Evolutionary conservation across 106 monocot species (phyloP), one percentile per base, ranked within the genome.

Genomic region (Narthecium ossifragum): DNA sequence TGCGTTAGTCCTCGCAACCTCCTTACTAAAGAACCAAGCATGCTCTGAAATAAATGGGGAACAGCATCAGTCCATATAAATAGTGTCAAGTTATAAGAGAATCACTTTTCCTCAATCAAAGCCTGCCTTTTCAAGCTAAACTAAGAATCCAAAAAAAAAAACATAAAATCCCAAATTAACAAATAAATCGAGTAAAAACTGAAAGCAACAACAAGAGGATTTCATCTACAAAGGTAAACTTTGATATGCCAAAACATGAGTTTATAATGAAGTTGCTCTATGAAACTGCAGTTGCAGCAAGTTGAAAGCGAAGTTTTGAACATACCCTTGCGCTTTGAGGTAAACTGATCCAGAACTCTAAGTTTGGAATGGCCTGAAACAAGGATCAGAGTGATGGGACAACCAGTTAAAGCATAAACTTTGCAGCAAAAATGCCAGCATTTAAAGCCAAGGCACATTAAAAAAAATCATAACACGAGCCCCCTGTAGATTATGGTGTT

Each of bases 331-430:
- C 63, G 66, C 68, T 88, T 68, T 71, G 70, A 34, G 79, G 82
- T 67, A 85, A 62, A 80, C 74, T 72, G 31, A 75, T 50, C 93
- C 88, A 93, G 68, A 88, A 79, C 28, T 77, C 72, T 72, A 93
- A 57, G 65, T 93, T 82, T 31, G 93, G 93, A 45, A 93, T 74
- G 21, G 74, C 93, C 93, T 88, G 68, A 59, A 65, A 59, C 31
- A 50, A 23, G 39, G 9, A 24, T 43, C 17, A 43, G 43, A 43
- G 10, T 2, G 12, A 43, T 43, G 14, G 43, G n/a, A n/a, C n/a
- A n/a, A n/a, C n/a, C n/a, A n/a, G n/a, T n/a, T n/a, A n/a, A n/a
- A n/a, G n/a, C n/a, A n/a, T n/a, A n/a, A n/a, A n/a, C n/a, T n/a
- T n/a, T n/a, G n/a, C n/a, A n/a, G n/a, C n/a, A n/a, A n/a, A n/a